These are phyloP conservation scores for Geotrichum europaeum DNA, from an alignment of 1,139 yeast genomes.

Conservation along the genomic window DNA sequence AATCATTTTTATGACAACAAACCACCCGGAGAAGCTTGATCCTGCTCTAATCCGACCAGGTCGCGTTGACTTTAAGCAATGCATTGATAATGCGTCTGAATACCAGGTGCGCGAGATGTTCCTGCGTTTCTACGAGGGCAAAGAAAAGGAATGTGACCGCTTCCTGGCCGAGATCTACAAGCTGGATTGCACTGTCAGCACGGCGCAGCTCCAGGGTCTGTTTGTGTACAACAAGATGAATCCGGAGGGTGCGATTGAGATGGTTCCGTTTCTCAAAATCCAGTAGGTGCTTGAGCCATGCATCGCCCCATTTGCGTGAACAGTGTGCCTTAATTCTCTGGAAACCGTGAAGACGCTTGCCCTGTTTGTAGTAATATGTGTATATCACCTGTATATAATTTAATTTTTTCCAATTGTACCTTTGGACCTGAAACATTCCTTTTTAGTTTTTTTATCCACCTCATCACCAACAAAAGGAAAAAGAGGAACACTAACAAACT, in stretches of 20 bases:
- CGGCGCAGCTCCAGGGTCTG: slow-evolving; percentile 93
- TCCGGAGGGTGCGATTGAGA: slow-evolving; percentile 68
- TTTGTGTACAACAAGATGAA: slow-evolving; percentile 87
- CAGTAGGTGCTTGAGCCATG: not conserved
- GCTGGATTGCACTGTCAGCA: slow-evolving; percentile 60
- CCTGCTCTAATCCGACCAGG: slow-evolving; percentile 82
- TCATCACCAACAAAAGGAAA: not conserved
- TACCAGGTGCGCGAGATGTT: slow-evolving; percentile 82
- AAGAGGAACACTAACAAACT: not conserved
- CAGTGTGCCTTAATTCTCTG: not conserved
- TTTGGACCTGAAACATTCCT: not conserved
- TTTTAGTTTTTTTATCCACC: not conserved
- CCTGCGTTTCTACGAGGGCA: slow-evolving; percentile 73
- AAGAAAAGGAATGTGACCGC: slow-evolving; percentile 50
- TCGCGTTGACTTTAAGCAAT: slow-evolving; percentile 77
- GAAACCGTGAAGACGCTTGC: not conserved
- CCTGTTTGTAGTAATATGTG: not conserved
- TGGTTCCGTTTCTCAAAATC: slow-evolving; percentile 38
- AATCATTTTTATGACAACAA: slow-evolving; percentile 94
- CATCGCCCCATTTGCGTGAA: not conserved
- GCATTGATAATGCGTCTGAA: slow-evolving; percentile 78
- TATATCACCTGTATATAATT: not conserved
- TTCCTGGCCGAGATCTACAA: slow-evolving; percentile 52
- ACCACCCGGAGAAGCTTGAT: slow-evolving; percentile 89
- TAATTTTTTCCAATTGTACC: not conserved